Conservation (phyloP, 2,329 filamentous ascomycete species). For the Claviceps pazoutovae region DNA sequence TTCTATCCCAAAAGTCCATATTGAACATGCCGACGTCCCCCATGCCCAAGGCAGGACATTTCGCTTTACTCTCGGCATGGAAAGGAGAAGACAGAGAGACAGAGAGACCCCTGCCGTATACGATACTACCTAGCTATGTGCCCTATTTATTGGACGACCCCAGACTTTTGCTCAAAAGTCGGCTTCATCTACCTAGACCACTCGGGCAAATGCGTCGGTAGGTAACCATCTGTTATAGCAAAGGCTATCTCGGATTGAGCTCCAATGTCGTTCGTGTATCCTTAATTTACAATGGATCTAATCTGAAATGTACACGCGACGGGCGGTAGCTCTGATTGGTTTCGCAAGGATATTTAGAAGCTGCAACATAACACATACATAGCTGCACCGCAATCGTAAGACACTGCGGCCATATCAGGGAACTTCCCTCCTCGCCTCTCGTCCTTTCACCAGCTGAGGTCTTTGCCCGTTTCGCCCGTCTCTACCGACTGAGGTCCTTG, state of each 20-base stretch:
- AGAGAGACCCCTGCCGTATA: no score
- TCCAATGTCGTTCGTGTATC: slow-evolving; percentile 1
- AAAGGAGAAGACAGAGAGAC: no score
- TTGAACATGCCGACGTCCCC: no score
- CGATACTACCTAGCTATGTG: no score
- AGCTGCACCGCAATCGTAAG: neutral
- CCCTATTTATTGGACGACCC: no score
- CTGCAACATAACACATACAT: no score
- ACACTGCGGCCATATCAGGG: neutral
- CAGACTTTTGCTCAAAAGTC: neutral
- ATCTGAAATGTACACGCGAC: slow-evolving; percentile 1
- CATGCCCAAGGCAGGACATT: no score
- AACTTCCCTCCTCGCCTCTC: neutral
- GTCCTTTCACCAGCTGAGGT: neutral
- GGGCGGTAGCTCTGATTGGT: neutral
- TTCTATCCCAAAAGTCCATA: no score
- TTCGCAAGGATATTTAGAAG: neutral
- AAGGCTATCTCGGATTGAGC: neutral
- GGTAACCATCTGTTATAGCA: neutral
- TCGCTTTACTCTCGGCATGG: no score
- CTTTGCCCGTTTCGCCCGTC: neutral
- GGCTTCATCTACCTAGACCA: neutral
- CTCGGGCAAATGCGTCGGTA: neutral
- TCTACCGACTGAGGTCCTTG: slow-evolving; percentile 3
- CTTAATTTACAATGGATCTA: slow-evolving; percentile 1